Evolutionary conservation across 768 basidiomycete species (phyloP), one percentile per base, ranked within the genome.

Genomic region (Leccinum subgranulosum): DNA sequence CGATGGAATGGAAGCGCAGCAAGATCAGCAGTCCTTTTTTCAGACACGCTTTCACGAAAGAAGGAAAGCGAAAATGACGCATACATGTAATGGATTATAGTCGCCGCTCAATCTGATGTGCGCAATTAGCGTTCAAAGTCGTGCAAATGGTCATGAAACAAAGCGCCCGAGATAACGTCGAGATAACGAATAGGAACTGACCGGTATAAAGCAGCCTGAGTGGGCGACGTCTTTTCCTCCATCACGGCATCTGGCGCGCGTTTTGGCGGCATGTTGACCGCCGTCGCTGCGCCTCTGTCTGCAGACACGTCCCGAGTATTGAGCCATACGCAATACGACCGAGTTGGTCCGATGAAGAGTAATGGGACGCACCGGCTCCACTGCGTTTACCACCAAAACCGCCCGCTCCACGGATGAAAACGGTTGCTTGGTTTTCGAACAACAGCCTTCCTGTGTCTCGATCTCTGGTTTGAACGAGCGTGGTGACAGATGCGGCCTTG

Each of bases 121-220:
- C 7, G 17, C n/a, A 12, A 31, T 57, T 60, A n/a, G 39, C 10
- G 39, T n/a, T 41, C 39, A n/a, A 8, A 5, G 10, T 41, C 17
- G 39, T 10, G 14, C 12, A 12, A 3, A 39, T 23, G 8, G 0
- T 6, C 6, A 34, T 51, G 60, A 61, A 59, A 53, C 25, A 47
- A 6, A 66, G 27, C 25, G 23, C 51, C 15, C 39, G 25, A 49
- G 29, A 47, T 15, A 27, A 9, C 11, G 45, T 36, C 4, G n/a
- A 2, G 3, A 23, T 11, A 14, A 31, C 51, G 2, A 14, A 27
- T 39, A 36, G 23, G 19, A n/a, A 64, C 79, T 56, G 64, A 91
- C 91, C 97, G 83, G 71, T 99, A 99, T 53, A 98, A 69, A 0
- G 93, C 96, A 10, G 95, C 96, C 69, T 98, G 96, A 4, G 83